phyloP scores from a whole-genome alignment of 164 flowering plant species.

The Litsea cubeba region DNA sequence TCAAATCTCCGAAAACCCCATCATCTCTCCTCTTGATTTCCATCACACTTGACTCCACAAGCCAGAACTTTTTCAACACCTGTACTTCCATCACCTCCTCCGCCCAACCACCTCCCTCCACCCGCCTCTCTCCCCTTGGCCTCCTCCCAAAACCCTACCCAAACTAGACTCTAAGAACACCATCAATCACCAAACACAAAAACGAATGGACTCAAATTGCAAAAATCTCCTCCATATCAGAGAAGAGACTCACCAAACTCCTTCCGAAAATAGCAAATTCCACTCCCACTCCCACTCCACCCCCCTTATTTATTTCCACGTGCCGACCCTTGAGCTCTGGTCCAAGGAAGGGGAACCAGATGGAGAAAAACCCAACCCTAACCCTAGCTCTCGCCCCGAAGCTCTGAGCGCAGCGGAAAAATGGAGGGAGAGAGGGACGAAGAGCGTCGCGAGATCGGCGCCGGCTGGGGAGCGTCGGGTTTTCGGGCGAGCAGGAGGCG shows the following conservation, averaged over 20 bases:
- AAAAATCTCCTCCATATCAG: slow-evolving; percentile 2
- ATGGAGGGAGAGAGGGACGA: slow-evolving; percentile 1
- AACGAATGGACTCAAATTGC: slow-evolving; percentile 1
- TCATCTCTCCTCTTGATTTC: not conserved
- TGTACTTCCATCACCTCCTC: not conserved
- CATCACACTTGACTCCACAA: too few relatives aligned
- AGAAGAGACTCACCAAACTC: not conserved
- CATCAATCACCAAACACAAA: not conserved
- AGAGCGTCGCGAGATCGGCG: not conserved
- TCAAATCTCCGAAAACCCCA: too few relatives aligned
- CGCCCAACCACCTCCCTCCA: not conserved
- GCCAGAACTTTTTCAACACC: slow-evolving; percentile 14
- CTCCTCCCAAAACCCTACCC: not conserved
- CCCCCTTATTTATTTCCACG: slow-evolving; percentile 6
- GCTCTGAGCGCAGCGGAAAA: not conserved
- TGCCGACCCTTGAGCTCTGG: not conserved
- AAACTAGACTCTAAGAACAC: not conserved
- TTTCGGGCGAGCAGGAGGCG: slow-evolving; percentile 5
- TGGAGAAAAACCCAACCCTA: not conserved
- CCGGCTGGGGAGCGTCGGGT: not conserved
- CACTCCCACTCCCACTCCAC: not conserved
- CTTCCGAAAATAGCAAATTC: slow-evolving; percentile 5
- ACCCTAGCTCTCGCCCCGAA: not conserved
- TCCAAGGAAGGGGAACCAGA: not conserved
- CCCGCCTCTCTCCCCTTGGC: slow-evolving; percentile 6